Conservation (phyloP, 2,329 filamentous ascomycete species). For the Fragosphaeria purpurea region DNA sequence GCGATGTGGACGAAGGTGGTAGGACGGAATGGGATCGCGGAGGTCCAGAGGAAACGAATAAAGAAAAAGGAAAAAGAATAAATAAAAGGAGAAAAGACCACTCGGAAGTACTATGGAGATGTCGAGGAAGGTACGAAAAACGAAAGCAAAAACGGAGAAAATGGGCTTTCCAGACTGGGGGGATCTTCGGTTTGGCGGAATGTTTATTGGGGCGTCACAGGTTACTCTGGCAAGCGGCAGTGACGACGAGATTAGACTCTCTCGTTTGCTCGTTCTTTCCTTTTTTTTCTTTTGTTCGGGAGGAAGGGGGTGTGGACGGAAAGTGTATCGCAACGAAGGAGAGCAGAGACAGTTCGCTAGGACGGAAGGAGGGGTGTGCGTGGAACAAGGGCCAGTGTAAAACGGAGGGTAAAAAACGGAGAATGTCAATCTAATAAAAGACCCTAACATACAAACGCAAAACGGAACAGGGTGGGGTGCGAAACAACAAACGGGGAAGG, state of each 20-base stretch:
- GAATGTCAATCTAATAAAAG: not conserved
- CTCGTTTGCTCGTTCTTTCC: not conserved
- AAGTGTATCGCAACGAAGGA: not conserved
- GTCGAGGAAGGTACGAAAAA: not conserved
- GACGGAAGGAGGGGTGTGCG: slow-evolving; percentile 1
- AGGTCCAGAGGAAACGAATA: not conserved
- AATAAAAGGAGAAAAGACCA: not conserved
- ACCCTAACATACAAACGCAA: not conserved
- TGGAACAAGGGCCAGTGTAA: not conserved
- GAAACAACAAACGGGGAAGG: not conserved
- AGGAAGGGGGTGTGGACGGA: not conserved
- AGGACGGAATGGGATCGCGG: not conserved
- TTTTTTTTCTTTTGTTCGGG: not conserved
- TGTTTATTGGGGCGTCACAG: slow-evolving; percentile 1
- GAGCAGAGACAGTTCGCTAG: too few species aligned
- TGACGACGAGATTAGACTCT: slow-evolving; percentile 1
- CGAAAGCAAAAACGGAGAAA: not conserved
- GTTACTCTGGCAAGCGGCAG: not conserved
- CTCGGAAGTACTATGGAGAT: too few species aligned
- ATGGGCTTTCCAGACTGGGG: not conserved
- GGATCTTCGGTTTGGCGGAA: not conserved
- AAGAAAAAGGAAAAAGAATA: not conserved
- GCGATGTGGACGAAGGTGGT: slow-evolving; percentile 6
- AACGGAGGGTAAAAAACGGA: slow-evolving; percentile 1
- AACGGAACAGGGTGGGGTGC: not conserved